These are phyloP conservation scores for Colletotrichum simmondsii DNA, from an alignment of 2,329 filamentous ascomycete genomes.

Conservation along the genomic window DNA sequence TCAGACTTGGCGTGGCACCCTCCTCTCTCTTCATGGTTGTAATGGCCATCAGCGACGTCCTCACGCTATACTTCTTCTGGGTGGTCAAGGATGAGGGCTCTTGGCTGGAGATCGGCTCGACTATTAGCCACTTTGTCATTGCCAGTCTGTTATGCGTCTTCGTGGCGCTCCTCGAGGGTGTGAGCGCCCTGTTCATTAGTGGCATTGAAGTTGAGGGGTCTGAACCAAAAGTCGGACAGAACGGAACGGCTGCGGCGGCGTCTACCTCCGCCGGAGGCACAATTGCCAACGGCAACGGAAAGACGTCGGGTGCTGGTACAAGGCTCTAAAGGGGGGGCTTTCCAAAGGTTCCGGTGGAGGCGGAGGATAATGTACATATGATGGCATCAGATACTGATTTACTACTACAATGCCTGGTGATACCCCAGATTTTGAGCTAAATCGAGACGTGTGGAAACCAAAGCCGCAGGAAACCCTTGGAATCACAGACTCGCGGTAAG, in stretches of 20 bases:
- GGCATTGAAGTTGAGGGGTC: slow-evolving; percentile 75
- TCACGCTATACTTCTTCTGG: slow-evolving; percentile 98
- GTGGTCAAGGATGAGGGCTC: slow-evolving; percentile 96
- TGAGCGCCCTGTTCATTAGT: slow-evolving; percentile 84
- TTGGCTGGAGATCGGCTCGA: slow-evolving; percentile 97
- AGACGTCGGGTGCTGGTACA: background rate
- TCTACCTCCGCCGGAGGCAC: background rate
- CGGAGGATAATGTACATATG: background rate
- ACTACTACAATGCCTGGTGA: background rate
- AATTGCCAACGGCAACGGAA: slow-evolving; percentile 15
- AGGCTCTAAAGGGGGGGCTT: background rate
- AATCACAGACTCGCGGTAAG: background rate
- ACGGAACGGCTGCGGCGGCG: slow-evolving; percentile 5
- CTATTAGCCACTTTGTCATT: slow-evolving; percentile 95
- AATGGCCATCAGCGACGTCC: slow-evolving; percentile 89
- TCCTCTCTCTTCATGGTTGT: slow-evolving; percentile 94
- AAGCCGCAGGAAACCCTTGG: background rate
- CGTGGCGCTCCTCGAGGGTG: slow-evolving; percentile 85
- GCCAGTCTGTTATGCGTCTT: slow-evolving; percentile 91
- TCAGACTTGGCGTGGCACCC: slow-evolving; percentile 83
- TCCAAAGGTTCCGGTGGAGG: too few species aligned
- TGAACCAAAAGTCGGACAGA: background rate
- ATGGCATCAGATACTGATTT: background rate
- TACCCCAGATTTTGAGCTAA: background rate
- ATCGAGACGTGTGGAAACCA: background rate